These are phyloP conservation scores for Xylaria palmicola DNA, from an alignment of 495 filamentous ascomycete genomes.

Conservation along the genomic window DNA sequence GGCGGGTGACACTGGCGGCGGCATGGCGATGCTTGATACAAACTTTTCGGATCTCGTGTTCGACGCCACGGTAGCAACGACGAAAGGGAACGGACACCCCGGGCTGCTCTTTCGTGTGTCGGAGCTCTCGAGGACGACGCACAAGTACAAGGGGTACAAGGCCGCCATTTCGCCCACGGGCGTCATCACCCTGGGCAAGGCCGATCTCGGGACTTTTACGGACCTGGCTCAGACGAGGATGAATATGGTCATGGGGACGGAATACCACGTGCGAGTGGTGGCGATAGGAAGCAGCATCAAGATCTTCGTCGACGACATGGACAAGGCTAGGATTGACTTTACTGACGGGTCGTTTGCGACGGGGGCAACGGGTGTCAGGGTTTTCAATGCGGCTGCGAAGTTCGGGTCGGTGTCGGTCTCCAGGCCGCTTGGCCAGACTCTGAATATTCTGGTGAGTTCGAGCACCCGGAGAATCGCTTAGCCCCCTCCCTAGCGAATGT, in stretches of 20 bases:
- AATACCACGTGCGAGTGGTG: conserved; percentile 24
- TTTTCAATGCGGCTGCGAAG: conserved; percentile 13
- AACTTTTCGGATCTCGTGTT: conserved; percentile 28
- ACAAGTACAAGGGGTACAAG: conserved; percentile 27
- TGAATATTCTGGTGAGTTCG: too few relatives aligned
- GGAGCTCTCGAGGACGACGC: conserved; percentile 3
- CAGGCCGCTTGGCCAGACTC: not conserved
- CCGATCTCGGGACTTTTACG: conserved; percentile 18
- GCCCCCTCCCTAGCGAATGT: too few relatives aligned
- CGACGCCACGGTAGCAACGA: conserved; percentile 23
- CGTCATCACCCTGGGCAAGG: conserved; percentile 20
- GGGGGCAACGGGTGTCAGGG: conserved; percentile 26
- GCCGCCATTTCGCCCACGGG: conserved; percentile 23
- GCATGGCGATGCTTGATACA: conserved; percentile 30
- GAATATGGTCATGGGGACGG: conserved; percentile 4
- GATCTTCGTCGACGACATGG: conserved; percentile 24
- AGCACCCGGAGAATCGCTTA: too few relatives aligned
- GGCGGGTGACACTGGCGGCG: conserved; percentile 8
- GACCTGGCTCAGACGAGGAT: conserved; percentile 4
- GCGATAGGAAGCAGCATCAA: conserved; percentile 22
- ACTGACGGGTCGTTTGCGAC: conserved; percentile 18
- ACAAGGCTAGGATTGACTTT: conserved; percentile 8
- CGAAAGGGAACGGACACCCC: conserved; percentile 22
- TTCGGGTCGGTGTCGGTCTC: conserved; percentile 27
- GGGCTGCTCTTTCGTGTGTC: conserved; percentile 29